phyloP scores from a whole-genome alignment of 1,284 basidiomycete genomes.

The Microbotryum scabiosae region DNA sequence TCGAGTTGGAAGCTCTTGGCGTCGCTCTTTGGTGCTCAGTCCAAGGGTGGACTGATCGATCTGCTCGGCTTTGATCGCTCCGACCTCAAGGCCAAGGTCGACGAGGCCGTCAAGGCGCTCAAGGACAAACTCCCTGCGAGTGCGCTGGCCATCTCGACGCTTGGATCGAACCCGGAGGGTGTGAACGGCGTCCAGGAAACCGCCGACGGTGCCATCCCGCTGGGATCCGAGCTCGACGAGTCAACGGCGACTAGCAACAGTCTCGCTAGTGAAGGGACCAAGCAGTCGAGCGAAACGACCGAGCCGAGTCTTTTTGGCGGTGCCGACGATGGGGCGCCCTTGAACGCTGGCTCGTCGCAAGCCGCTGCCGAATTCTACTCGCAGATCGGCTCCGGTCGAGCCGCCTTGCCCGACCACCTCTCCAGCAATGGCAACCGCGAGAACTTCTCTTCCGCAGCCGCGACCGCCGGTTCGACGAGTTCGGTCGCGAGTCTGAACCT shows the following conservation, averaged over 20 bases:
- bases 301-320: constrained; percentile 1
- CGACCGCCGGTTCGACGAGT: constrained; percentile 78
- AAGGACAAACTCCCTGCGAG: constrained; percentile 43
- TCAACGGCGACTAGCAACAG: constrained; percentile 48
- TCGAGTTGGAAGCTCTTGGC: constrained; percentile 70
- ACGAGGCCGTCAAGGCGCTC: constrained; percentile 69
- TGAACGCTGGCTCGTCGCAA: constrained; percentile 47
- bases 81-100: constrained; percentile 69
- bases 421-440: constrained; percentile 56
- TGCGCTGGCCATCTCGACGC: constrained; percentile 34
- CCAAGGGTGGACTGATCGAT: constrained; percentile 72
- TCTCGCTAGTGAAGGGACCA: constrained; percentile 55
- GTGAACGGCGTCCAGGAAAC: constrained; percentile 30
- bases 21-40: constrained; percentile 76
- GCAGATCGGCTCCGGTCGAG: constrained; percentile 50
- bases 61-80: constrained; percentile 88
- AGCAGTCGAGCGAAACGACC: constrained; percentile 31
- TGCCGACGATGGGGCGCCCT: constrained; percentile 26
- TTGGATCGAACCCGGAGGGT: constrained; percentile 14
- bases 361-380: constrained; percentile 81
- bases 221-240: constrained; percentile 25
- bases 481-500: constrained; percentile 67
- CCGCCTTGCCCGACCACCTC: constrained; percentile 54
- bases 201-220: constrained; percentile 42
- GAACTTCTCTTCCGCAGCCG: constrained; percentile 77